Conservation (phyloP, 169 alveolate genomes). For the Plasmodium vinckei region DNA sequence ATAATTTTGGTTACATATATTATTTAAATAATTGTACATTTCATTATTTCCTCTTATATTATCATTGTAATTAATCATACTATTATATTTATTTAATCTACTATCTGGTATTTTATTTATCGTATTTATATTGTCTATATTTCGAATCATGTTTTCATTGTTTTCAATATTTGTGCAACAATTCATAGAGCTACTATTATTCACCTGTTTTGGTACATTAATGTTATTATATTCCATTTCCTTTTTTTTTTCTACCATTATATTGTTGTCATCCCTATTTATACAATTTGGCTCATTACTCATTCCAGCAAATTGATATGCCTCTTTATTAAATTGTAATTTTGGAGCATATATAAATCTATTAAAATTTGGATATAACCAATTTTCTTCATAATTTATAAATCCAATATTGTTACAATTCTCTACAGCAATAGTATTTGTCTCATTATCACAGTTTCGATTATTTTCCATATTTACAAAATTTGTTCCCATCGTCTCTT, state of each 20-base stretch:
- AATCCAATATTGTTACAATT: slow-evolving; percentile 8
- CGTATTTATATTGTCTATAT: background rate
- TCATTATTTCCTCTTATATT: slow-evolving; percentile 8
- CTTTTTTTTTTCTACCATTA: background rate
- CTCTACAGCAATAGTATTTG: background rate
- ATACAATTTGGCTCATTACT: background rate
- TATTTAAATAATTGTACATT: slow-evolving; percentile 26
- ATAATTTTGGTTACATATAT: slow-evolving; percentile 27
- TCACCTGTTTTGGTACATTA: background rate
- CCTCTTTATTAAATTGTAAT: slow-evolving; percentile 1
- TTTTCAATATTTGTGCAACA: background rate
- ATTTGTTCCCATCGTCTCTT: background rate
- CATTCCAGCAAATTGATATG: slow-evolving; percentile 7
- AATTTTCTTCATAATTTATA: slow-evolving; percentile 4
- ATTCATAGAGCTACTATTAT: background rate
- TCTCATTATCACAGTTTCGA: slow-evolving; percentile 1
- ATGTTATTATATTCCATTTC: background rate
- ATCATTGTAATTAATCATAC: background rate
- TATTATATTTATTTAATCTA: background rate
- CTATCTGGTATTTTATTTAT: slow-evolving; percentile 4
- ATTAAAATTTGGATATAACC: slow-evolving; percentile 5
- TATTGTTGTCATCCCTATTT: background rate
- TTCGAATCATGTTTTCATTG: too few species aligned
- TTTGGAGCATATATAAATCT: slow-evolving; percentile 15
- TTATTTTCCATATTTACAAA: background rate